Conservation (phyloP, 2,329 filamentous ascomycete genomes). For the Sarocladium strictum region DNA sequence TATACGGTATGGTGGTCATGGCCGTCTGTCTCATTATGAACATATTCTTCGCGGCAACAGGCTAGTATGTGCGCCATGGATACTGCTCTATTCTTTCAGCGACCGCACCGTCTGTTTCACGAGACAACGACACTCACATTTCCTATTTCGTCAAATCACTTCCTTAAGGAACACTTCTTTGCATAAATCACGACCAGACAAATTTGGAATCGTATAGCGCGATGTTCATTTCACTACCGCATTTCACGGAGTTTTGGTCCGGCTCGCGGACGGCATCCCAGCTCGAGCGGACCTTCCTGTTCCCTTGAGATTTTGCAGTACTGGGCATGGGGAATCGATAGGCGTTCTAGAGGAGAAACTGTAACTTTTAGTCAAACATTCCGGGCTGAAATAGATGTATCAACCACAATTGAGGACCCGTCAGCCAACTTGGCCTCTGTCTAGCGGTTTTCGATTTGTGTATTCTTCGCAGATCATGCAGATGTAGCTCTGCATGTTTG, state of each 20-base stretch:
- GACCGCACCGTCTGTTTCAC: not conserved
- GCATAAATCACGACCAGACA: not conserved
- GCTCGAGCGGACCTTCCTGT: not conserved
- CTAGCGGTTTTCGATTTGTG: not conserved
- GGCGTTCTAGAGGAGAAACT: not conserved
- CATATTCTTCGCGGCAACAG: constrained; percentile 65
- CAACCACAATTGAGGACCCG: not conserved
- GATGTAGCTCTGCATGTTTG: not conserved
- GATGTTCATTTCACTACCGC: not conserved
- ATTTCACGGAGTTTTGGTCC: constrained; percentile 4
- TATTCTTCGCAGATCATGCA: not conserved
- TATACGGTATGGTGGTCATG: constrained; percentile 89
- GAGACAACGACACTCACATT: not conserved
- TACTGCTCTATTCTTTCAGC: not conserved
- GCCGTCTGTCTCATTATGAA: constrained; percentile 80
- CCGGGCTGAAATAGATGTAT: not conserved
- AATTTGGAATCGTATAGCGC: not conserved
- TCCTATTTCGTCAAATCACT: not conserved
- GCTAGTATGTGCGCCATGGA: constrained; percentile 33
- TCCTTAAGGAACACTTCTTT: not conserved
- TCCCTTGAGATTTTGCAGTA: not conserved
- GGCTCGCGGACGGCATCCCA: not conserved
- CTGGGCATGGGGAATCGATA: not conserved
- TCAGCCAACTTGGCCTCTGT: not conserved
- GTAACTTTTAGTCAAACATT: not conserved